These are phyloP conservation scores for Patellifolia procumbens DNA, from an alignment of 179 eudicot species.

Conservation along the genomic window DNA sequence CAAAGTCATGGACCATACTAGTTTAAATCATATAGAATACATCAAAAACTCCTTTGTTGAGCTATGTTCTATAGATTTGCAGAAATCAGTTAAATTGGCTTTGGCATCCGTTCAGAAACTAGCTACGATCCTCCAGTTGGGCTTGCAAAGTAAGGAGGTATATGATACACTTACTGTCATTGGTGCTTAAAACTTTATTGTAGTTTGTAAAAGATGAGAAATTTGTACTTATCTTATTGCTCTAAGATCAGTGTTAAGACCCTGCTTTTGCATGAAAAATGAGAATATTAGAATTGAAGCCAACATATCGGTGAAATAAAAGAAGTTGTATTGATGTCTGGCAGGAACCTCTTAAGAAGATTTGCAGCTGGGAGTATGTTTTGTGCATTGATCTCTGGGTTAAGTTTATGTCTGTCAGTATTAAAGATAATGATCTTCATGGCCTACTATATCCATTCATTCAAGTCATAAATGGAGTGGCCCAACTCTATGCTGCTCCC, in stretches of 20 bases:
- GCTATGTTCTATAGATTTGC: conserved; percentile 72
- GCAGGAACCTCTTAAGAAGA: conserved; percentile 82
- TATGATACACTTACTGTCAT: conserved; percentile 5
- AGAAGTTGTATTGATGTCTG: background rate
- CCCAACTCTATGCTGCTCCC: conserved; percentile 69
- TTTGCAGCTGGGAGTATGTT: conserved; percentile 80
- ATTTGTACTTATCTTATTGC: background rate
- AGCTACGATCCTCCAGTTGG: conserved; percentile 62
- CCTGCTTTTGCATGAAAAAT: background rate
- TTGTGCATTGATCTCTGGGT: conserved; percentile 90
- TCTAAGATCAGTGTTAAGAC: background rate
- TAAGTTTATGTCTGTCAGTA: conserved; percentile 55
- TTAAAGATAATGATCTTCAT: conserved; percentile 65
- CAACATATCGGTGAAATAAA: background rate
- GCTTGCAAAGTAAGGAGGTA: conserved; percentile 69
- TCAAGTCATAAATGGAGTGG: conserved; percentile 79
- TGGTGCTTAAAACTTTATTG: background rate
- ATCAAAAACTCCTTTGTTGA: conserved; percentile 59
- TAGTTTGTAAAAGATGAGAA: background rate
- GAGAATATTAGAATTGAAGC: conserved; percentile 5
- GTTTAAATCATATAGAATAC: conserved; percentile 56
- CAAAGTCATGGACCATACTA: conserved; percentile 48
- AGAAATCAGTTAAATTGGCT: conserved; percentile 63
- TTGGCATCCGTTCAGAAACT: conserved; percentile 58
- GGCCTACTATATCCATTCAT: conserved; percentile 46